Evolutionary conservation across 2,329 filamentous ascomycete species (phyloP), one percentile per base, ranked within the genome.

Genomic region (Cladophialophora bantiana): DNA sequence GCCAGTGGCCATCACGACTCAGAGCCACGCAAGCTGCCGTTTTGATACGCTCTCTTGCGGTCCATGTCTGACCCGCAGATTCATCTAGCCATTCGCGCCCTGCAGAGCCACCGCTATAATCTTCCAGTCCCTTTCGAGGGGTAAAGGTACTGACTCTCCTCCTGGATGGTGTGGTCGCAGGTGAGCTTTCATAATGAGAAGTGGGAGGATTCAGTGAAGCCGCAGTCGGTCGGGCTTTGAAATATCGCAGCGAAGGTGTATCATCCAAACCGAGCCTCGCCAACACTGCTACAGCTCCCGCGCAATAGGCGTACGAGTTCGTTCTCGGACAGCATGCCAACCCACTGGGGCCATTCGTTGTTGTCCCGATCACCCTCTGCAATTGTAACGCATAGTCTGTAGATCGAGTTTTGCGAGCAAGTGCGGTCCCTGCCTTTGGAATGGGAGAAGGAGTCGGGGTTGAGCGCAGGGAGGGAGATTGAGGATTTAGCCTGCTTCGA

Each of bases 201-300:
- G 81, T 76, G n/a, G 82, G 81, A 12, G 83, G 80, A 68, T 93
- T 91, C 48, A 91, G 78, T 5, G 92, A 90, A 26, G 89, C 88
- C 10, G 84, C 83, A 9, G 84, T 84, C 10, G 94, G 93, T 36
- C 92, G 88, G 48, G 94, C 95, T 75, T 93, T 88, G 81, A 92
- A 98, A 82, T 98, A 98, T 67, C 93, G 90, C 77, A 98, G 94
- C 1, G 85, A 86, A 74, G 89, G 79, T 66, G 82, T 78, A 68
- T 85, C 75, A 36, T 91, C 84, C 59, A 88, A 86, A 70, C 92
- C 87, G 60, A 97, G 84, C 72, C 91, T 89, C 7, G 94, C 92
- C 18, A 98, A 87, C 0, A 99, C 92, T n/a, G 93, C 94, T 52
- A 94, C 93, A 9, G 93, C 95, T 63, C 95, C 95, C 7, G 95